A percentile compares a stretch with the other conserved stretches of the same genome.
Conservation (phyloP, 2,329 filamentous ascomycete species). For the Aspergillus amoenus region DNA sequence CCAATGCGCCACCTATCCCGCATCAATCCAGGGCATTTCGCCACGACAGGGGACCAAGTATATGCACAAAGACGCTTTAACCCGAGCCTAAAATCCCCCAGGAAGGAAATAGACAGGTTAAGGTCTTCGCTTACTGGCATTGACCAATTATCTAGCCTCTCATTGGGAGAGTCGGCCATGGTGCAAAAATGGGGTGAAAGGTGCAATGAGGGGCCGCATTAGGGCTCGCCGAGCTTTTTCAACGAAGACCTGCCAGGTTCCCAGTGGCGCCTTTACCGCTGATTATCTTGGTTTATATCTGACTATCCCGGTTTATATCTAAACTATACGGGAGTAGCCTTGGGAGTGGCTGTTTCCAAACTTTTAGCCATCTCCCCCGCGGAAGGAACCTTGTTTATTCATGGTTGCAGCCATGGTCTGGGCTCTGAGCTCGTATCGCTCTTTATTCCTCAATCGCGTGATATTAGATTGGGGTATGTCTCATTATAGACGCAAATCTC, state of each 20-base stretch:
- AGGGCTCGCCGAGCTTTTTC: not conserved
- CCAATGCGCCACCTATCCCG: not conserved
- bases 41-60: not conserved
- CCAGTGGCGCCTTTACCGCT: not conserved
- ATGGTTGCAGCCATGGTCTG: not conserved
- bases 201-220: not conserved
- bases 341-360: not conserved
- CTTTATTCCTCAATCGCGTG: not conserved
- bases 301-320: not conserved
- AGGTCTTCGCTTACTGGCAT: not conserved
- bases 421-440: not conserved
- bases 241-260: not conserved
- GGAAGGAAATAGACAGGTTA: too few species aligned
- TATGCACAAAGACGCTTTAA: not conserved
- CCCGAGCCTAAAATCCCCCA: not conserved
- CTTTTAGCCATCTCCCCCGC: not conserved
- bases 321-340: not conserved
- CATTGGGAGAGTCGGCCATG: not conserved
- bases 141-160: not conserved
- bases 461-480: not conserved
- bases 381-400: not conserved
- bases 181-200: not conserved
- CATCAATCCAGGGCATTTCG: not conserved
- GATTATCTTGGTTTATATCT: not conserved
- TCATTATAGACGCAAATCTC: not conserved